Evolutionary conservation across 371 early-diverging fungal genomes (phyloP), one percentile per base, ranked within the genome.

Genomic region (Funneliformis caledonium): DNA sequence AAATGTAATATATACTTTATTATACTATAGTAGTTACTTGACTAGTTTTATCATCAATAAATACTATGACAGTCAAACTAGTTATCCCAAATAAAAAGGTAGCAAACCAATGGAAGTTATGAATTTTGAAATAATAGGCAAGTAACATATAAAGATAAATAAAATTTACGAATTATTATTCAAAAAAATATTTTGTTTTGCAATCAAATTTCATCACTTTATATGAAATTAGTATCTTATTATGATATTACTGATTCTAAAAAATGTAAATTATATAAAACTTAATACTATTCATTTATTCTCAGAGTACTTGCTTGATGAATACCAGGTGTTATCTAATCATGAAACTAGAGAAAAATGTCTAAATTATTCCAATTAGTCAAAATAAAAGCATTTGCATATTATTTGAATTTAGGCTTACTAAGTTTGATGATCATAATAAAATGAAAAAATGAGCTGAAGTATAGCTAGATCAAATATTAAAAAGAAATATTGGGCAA

Each of bases 161-260:
- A 6, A 16, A 56, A 56, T 56, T 0, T 56, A 16, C 56, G 19
- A 52, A 52, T 52, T 5, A 52, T 56, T 73, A 8, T 48, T 73
- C n/a, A 73, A 26, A 73, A 73, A 33, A 14, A 73, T 50, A 73
- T 73, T 56, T 22, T 10, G 47, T 73, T 73, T 73, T 73, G 73
- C 19, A 22, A 52, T 10, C 16, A 72, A 72, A 52, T 72, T 52
- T 56, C 73, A 22, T 45, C 16, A n/a, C 33, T 73, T 73, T 73
- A 52, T 73, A 37, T 37, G 56, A 56, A 73, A 22, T 12, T 73
- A 14, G 14, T 73, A 1, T 73, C 33, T 43, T 73, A 26, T 52
- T 73, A 19, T 52, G 73, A 73, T 73, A 72, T 52, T 72, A 33
- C 14, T 72, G 52, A 73, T 73, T 1, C 47, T 16, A 72, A 31